Percentiles rank a stretch among this genome's conserved stretches.
These are phyloP conservation scores for Neurospora sp. DNA, from an alignment of 495 filamentous ascomycete genomes.

Conservation along the genomic window DNA sequence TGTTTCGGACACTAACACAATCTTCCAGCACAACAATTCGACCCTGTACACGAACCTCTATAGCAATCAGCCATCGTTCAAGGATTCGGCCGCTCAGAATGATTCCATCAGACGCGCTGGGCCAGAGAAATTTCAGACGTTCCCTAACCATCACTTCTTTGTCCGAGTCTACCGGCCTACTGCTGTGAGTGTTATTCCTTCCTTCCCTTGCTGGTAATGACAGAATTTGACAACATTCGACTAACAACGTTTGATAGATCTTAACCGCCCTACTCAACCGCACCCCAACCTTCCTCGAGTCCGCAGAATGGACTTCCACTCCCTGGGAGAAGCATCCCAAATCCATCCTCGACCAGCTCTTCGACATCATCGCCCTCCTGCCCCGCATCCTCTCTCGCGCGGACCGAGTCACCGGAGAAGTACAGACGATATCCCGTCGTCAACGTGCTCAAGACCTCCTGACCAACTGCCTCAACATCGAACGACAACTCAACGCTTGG, in stretches of 20 bases:
- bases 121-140: constrained; percentile 27
- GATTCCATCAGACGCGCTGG: constrained; percentile 28
- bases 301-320: constrained; percentile 32
- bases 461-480: constrained; percentile 27
- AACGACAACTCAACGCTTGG: constrained; percentile 31
- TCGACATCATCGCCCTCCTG: constrained; percentile 30
- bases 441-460: constrained; percentile 32
- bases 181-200: constrained; percentile 18
- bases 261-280: constrained; percentile 32
- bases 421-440: constrained; percentile 19
- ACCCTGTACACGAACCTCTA: constrained; percentile 17
- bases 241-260: constrained; percentile 18
- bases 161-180: constrained; percentile 34
- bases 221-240: not conserved
- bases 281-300: constrained; percentile 30
- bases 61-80: constrained; percentile 20
- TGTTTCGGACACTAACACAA: constrained; percentile 10
- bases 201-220: not conserved
- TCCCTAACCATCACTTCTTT: constrained; percentile 41
- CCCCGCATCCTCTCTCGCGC: constrained; percentile 27
- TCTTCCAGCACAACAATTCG: constrained; percentile 22
- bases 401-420: constrained; percentile 19
- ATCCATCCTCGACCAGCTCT: constrained; percentile 30
- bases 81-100: constrained; percentile 11
- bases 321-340: constrained; percentile 35